Conservation (phyloP, 768 basidiomycete genomes). For the Tricholoma flavovirens region DNA sequence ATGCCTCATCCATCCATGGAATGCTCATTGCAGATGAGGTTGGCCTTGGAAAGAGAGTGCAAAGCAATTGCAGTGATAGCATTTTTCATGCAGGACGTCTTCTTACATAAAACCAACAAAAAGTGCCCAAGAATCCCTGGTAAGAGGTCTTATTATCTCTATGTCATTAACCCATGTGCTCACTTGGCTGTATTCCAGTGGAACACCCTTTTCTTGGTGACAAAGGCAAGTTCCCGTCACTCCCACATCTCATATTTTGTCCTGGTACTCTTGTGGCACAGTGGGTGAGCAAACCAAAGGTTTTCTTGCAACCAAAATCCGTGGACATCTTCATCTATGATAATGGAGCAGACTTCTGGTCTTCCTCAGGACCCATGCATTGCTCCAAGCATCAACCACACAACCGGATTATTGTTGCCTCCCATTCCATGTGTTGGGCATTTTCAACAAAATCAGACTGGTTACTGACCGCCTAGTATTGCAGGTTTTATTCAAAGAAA, state of each 20-base stretch:
- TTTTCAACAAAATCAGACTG: background rate
- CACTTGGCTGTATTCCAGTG: background rate
- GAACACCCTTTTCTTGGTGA: too few relatives aligned
- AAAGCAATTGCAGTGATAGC: conserved; percentile 15
- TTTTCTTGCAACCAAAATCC: conserved; percentile 5
- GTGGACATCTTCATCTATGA: conserved; percentile 24
- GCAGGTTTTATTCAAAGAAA: conserved; percentile 12
- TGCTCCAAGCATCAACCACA: too few relatives aligned
- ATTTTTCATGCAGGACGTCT: too few relatives aligned
- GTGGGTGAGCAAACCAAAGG: too few relatives aligned
- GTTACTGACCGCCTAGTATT: background rate
- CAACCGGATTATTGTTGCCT: too few relatives aligned
- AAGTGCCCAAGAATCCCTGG: background rate
- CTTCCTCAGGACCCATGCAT: conserved; percentile 8
- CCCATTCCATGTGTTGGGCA: conserved; percentile 21
- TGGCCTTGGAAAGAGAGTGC: conserved; percentile 28
- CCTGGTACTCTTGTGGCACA: conserved; percentile 17
- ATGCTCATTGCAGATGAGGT: too few relatives aligned
- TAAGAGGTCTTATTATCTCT: background rate
- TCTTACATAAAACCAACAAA: conserved; percentile 5
- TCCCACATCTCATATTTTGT: conserved; percentile 18
- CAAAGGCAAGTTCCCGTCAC: background rate
- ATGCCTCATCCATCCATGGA: too few relatives aligned
- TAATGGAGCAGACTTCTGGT: conserved; percentile 17
- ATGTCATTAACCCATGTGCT: background rate